phyloP scores from a whole-genome alignment of 371 early-diverging fungal genomes.

The Vairimorpha apis region DNA sequence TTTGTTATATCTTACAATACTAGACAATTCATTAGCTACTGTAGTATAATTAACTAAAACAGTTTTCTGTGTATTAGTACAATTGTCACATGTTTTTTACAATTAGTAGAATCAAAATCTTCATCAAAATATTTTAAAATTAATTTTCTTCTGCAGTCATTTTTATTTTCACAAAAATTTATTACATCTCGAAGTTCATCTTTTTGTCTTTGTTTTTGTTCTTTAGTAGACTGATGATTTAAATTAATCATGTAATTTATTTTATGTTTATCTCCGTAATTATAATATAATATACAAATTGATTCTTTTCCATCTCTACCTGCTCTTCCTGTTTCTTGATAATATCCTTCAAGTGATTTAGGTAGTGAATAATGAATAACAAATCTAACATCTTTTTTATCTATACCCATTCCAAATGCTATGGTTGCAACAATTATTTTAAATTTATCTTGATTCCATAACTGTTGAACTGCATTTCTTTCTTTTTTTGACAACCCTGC shows the following conservation, averaged over 20 bases:
- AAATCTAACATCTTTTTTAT: constrained; percentile 93
- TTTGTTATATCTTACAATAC: constrained; percentile 59
- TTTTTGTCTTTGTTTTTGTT: constrained; percentile 70
- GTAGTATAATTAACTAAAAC: constrained; percentile 43
- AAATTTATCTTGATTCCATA: constrained; percentile 73
- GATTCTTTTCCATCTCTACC: constrained; percentile 86
- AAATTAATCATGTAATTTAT: constrained; percentile 71
- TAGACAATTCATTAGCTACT: constrained; percentile 43
- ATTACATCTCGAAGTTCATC: constrained; percentile 79
- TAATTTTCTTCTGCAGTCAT: constrained; percentile 81
- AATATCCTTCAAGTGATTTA: constrained; percentile 90
- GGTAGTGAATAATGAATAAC: constrained; percentile 92
- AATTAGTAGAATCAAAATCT: constrained; percentile 67
- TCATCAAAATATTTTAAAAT: constrained; percentile 91
- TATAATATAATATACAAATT: constrained; percentile 78
- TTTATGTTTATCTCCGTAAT: constrained; percentile 71
- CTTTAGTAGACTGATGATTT: constrained; percentile 63
- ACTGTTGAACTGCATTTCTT: constrained; percentile 71
- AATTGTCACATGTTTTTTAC: constrained; percentile 85
- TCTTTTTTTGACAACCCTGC: constrained; percentile 82
- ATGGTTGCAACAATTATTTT: constrained; percentile 92
- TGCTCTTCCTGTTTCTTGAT: constrained; percentile 96
- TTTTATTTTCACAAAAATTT: constrained; percentile 80
- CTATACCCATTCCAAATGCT: constrained; percentile 81
- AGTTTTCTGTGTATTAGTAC: constrained; percentile 60